Conservation (phyloP, 495 filamentous ascomycete genomes). For the Podospora pseudoanserina region DNA sequence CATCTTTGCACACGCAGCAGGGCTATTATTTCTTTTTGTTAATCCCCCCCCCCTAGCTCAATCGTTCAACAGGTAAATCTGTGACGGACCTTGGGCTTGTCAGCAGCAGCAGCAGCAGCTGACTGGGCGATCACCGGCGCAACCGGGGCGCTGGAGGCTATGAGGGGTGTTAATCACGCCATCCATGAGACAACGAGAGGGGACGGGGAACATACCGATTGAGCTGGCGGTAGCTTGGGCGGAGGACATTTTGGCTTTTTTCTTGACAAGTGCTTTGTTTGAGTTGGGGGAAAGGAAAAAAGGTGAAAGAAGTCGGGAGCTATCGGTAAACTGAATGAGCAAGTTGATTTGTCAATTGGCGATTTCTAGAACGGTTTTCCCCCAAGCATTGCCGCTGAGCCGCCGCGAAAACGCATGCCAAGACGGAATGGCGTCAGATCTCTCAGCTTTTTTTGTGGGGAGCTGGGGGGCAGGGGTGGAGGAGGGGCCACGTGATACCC, state of each 20-base stretch:
- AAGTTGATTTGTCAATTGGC: conserved; percentile 3
- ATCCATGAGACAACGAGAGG: not conserved
- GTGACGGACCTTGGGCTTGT: conserved; percentile 46
- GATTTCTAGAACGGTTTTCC: conserved; percentile 11
- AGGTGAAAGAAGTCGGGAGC: not conserved
- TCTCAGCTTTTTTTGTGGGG: conserved; percentile 10
- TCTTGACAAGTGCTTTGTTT: not conserved
- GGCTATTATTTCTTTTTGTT: conserved; percentile 52
- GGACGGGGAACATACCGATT: not conserved
- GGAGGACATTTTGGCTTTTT: not conserved
- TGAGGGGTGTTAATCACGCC: conserved; percentile 24
- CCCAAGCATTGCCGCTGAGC: not conserved
- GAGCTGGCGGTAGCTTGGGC: not conserved
- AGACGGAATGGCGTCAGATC: conserved; percentile 7
- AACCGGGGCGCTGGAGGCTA: conserved; percentile 27
- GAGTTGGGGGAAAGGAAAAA: not conserved
- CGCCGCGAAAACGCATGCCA: not conserved
- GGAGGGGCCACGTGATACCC: conserved; percentile 26
- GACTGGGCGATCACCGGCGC: conserved; percentile 7
- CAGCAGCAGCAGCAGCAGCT: conserved; percentile 26
- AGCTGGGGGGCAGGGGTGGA: conserved; percentile 11
- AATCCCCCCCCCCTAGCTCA: not conserved
- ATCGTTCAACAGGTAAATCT: not conserved
- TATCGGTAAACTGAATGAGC: not conserved
- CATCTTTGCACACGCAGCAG: conserved; percentile 95